phyloP scores from a whole-genome alignment of 208 protist genomes.

The Crithidia fasciculata region DNA sequence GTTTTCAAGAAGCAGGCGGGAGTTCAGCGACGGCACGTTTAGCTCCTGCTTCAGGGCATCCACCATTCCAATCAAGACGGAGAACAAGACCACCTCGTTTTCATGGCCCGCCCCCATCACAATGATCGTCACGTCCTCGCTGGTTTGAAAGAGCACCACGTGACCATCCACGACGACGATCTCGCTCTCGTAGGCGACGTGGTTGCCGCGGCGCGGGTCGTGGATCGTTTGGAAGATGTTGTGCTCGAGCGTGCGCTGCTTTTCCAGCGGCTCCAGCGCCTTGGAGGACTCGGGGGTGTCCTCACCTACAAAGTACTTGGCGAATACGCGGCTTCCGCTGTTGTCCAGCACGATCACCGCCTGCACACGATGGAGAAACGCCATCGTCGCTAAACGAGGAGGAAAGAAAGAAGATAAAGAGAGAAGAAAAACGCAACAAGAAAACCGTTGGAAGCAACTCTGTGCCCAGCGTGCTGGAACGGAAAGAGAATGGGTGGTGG shows the following conservation, averaged over 20 bases:
- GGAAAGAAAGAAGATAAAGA: not conserved
- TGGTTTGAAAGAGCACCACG: slow-evolving; percentile 66
- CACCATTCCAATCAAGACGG: slow-evolving; percentile 66
- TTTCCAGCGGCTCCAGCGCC: slow-evolving; percentile 59
- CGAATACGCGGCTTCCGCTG: slow-evolving; percentile 70
- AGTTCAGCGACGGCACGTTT: slow-evolving; percentile 56
- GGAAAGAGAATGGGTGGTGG: no score
- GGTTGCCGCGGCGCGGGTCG: slow-evolving; percentile 24
- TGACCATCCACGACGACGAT: slow-evolving; percentile 82
- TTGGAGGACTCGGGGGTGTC: slow-evolving; percentile 54
- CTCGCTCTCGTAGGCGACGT: slow-evolving; percentile 51
- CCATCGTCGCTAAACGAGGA: slow-evolving; percentile 38
- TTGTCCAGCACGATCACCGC: slow-evolving; percentile 82
- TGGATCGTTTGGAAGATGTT: slow-evolving; percentile 55
- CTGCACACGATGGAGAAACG: slow-evolving; percentile 88
- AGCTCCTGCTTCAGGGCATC: slow-evolving; percentile 68
- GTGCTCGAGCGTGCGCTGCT: slow-evolving; percentile 71
- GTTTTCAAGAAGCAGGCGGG: slow-evolving; percentile 73
- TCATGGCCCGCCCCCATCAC: slow-evolving; percentile 84
- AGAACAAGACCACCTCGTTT: slow-evolving; percentile 84
- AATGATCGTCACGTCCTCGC: slow-evolving; percentile 71
- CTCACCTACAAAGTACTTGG: slow-evolving; percentile 89
- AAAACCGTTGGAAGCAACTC: no score
- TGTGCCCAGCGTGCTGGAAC: no score
- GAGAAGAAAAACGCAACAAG: not conserved